Evolutionary conservation across 2,329 filamentous ascomycete genomes (phyloP).

Genomic region (Metarhizium brunneum): DNA sequence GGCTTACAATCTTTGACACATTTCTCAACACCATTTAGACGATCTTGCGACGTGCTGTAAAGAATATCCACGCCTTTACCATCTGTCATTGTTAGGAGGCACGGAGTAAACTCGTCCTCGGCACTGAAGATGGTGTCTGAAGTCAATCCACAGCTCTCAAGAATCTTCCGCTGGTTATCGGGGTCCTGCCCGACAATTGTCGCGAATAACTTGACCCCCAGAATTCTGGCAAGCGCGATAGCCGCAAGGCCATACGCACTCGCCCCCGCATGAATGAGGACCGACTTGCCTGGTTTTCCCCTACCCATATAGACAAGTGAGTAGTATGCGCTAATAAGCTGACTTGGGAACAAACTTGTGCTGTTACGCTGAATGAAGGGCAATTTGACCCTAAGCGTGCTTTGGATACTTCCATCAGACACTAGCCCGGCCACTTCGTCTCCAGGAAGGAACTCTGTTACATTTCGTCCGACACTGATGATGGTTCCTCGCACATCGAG

Average conservation of each 20-base stretch:
- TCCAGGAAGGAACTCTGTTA: slow-evolving; percentile 22
- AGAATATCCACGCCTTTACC: slow-evolving; percentile 31
- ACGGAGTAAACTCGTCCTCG: slow-evolving; percentile 22
- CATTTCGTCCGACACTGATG: slow-evolving; percentile 21
- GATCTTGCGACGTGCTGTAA: slow-evolving; percentile 33
- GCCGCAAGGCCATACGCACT: slow-evolving; percentile 35
- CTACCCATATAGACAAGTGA: slow-evolving; percentile 26
- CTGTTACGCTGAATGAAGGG: slow-evolving; percentile 25
- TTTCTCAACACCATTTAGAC: slow-evolving; percentile 20
- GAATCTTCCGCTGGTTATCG: slow-evolving; percentile 24
- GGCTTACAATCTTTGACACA: slow-evolving; percentile 28
- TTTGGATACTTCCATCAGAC: slow-evolving; percentile 24
- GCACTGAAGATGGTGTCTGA: slow-evolving; percentile 28
- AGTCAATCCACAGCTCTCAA: slow-evolving; percentile 26
- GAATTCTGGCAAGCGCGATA: slow-evolving; percentile 27
- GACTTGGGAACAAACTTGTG: slow-evolving; percentile 24
- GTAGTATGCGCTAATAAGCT: slow-evolving; percentile 33
- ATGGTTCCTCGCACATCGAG: slow-evolving; percentile 33
- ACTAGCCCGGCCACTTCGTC: slow-evolving; percentile 33
- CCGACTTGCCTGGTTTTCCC: slow-evolving; percentile 15
- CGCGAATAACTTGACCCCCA: slow-evolving; percentile 31
- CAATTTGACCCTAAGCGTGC: slow-evolving; percentile 21
- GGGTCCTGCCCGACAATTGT: slow-evolving; percentile 24
- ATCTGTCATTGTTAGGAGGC: slow-evolving; percentile 22
- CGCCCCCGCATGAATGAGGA: slow-evolving; percentile 36